Conservation (phyloP, 371 early-diverging fungal genomes). For the Neoconidiobolus thromboides region DNA sequence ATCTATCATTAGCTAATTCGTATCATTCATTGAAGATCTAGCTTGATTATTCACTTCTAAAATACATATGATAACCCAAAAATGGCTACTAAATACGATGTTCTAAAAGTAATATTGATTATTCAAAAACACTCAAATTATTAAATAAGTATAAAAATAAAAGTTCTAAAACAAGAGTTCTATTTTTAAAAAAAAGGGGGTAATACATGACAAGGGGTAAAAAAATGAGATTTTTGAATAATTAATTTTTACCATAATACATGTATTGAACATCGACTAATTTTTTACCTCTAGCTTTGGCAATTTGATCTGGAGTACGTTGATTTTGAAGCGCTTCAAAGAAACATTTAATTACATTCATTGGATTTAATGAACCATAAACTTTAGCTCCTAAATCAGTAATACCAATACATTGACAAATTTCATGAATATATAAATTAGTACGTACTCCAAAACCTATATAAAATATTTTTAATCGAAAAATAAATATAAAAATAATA, state of each 20-base stretch:
- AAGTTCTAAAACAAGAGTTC: too few species aligned
- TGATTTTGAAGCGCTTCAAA: constrained; percentile 83
- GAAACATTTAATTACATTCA: constrained; percentile 94
- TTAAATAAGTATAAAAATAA: too few species aligned
- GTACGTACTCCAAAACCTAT: constrained; percentile 83
- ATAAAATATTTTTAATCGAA: background rate
- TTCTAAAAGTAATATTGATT: too few species aligned
- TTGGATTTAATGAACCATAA: constrained; percentile 77
- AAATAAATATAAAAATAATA: background rate
- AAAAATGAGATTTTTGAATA: too few species aligned
- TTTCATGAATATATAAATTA: constrained; percentile 85
- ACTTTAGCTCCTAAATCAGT: constrained; percentile 84
- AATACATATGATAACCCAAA: too few species aligned
- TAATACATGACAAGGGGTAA: too few species aligned
- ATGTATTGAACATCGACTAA: constrained; percentile 72
- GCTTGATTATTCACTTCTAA: too few species aligned
- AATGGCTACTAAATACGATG: too few species aligned
- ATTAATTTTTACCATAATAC: constrained; percentile 34
- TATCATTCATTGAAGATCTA: too few species aligned
- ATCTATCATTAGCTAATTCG: too few species aligned
- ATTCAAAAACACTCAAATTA: too few species aligned
- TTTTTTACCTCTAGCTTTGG: constrained; percentile 71
- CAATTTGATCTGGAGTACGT: constrained; percentile 69
- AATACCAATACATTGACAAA: constrained; percentile 85
- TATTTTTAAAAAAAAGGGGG: too few species aligned